Conservation (phyloP, 257 asterid genomes). For the Solanum peruvianum region DNA sequence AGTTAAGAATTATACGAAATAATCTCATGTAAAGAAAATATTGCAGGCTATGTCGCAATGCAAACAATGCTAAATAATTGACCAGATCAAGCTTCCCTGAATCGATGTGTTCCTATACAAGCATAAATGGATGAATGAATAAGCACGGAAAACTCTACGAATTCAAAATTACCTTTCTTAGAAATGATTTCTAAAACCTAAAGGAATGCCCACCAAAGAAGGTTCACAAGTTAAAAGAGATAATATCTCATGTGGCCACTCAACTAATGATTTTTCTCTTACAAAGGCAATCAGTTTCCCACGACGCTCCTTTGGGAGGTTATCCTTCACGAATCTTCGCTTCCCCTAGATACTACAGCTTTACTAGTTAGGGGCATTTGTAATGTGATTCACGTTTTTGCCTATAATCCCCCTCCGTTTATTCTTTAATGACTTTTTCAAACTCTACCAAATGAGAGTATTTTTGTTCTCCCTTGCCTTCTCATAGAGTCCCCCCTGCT, state of each 20-base stretch:
- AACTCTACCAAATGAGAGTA: background rate
- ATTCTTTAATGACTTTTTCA: background rate
- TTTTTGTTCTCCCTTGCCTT: background rate
- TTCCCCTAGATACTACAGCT: background rate
- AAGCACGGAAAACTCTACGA: background rate
- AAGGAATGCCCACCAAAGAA: background rate
- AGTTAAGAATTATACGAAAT: background rate
- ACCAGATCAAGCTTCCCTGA: too few relatives aligned
- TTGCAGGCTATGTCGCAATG: too few relatives aligned
- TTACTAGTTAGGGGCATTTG: background rate
- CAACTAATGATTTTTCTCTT: background rate
- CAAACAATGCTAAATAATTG: too few relatives aligned
- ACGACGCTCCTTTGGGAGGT: background rate
- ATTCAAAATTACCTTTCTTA: background rate
- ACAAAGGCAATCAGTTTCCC: background rate
- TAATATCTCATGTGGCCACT: background rate
- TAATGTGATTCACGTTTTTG: background rate
- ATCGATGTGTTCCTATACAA: background rate
- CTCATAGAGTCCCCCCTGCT: background rate
- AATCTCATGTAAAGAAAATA: too few relatives aligned
- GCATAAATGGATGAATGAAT: background rate
- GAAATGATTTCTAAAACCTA: background rate
- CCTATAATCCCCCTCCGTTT: background rate
- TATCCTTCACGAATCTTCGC: too few relatives aligned
- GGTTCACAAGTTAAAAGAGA: background rate